Conservation (phyloP, 768 basidiomycete species). For the Pluteus cervinus region DNA sequence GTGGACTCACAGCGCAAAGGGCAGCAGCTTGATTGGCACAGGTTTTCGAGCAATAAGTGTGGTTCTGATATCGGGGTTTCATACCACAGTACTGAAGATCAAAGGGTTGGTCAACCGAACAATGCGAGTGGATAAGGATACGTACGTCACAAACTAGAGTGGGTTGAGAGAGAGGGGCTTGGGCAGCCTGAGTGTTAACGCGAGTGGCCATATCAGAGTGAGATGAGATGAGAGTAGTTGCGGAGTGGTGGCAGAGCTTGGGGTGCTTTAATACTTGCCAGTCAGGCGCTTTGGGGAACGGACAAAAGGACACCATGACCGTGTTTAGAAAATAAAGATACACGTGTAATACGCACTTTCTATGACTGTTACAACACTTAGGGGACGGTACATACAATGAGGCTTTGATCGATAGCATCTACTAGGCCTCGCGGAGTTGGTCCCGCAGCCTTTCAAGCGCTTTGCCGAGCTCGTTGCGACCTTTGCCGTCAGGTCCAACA, state of each 20-base stretch:
- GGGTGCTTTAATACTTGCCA: slow-evolving; percentile 7
- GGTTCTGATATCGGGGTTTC: slow-evolving; percentile 40
- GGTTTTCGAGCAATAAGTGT: slow-evolving; percentile 48
- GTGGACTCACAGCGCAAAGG: slow-evolving; percentile 35
- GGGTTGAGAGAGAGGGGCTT: slow-evolving; percentile 6
- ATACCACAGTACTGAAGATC: slow-evolving; percentile 40
- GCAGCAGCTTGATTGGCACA: slow-evolving; percentile 40
- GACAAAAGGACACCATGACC: slow-evolving; percentile 6
- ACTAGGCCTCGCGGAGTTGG: slow-evolving; percentile 36
- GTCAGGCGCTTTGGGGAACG: slow-evolving; percentile 1
- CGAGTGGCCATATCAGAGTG: slow-evolving; percentile 21
- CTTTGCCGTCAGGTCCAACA: slow-evolving; percentile 56
- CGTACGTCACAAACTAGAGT: slow-evolving; percentile 36
- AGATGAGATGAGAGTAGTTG: slow-evolving; percentile 7
- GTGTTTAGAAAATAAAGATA: slow-evolving; percentile 11
- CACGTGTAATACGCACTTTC: slow-evolving; percentile 21
- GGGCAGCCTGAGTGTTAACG: slow-evolving; percentile 14
- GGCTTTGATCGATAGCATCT: slow-evolving; percentile 19
- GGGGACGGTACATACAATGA: slow-evolving; percentile 18
- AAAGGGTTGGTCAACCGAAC: slow-evolving; percentile 7
- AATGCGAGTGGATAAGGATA: not conserved
- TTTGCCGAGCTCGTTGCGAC: slow-evolving; percentile 72
- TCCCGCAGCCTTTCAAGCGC: slow-evolving; percentile 57
- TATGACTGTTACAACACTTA: slow-evolving; percentile 8
- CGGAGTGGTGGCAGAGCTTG: slow-evolving; percentile 2